These are phyloP conservation scores for Lyophyllum decastes DNA, from an alignment of 768 basidiomycete genomes.

Conservation along the genomic window DNA sequence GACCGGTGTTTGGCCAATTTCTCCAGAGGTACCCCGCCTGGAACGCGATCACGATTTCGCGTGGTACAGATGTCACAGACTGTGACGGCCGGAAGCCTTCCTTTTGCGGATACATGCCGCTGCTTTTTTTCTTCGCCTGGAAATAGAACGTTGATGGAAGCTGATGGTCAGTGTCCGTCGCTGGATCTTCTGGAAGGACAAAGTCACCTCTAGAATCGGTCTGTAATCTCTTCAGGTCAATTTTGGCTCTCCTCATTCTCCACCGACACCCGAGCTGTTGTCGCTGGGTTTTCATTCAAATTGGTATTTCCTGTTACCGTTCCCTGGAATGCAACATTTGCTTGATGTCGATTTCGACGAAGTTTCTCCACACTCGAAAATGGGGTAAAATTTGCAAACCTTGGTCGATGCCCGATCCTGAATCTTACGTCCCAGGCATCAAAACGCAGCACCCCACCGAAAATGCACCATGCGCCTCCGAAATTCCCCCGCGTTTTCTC, in stretches of 20 bases:
- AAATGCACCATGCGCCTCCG: constrained; percentile 17
- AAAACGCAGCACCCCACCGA: constrained; percentile 7
- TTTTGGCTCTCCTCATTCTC: not conserved
- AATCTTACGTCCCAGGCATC: not conserved
- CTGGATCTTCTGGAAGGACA: not conserved
- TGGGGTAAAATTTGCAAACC: constrained; percentile 12
- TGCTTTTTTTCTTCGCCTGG: not conserved
- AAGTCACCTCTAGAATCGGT: not conserved
- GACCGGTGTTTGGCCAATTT: constrained; percentile 32
- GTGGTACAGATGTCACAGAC: not conserved
- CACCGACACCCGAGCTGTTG: not conserved
- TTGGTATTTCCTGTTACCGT: not conserved
- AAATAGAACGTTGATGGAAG: not conserved
- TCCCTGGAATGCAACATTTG: not conserved
- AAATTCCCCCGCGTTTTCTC: constrained; percentile 15
- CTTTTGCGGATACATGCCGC: constrained; percentile 8
- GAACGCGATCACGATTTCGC: constrained; percentile 8
- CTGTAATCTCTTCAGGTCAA: not conserved
- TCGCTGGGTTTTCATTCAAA: not conserved
- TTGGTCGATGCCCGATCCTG: constrained; percentile 9
- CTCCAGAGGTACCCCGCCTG: constrained; percentile 44
- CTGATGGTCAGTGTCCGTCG: not conserved
- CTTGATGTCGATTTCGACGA: constrained; percentile 28
- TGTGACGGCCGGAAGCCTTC: constrained; percentile 2
- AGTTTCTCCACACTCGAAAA: constrained; percentile 25